Evolutionary conservation across 768 basidiomycete species (phyloP).

Genomic region (Tricholoma saponaceum): DNA sequence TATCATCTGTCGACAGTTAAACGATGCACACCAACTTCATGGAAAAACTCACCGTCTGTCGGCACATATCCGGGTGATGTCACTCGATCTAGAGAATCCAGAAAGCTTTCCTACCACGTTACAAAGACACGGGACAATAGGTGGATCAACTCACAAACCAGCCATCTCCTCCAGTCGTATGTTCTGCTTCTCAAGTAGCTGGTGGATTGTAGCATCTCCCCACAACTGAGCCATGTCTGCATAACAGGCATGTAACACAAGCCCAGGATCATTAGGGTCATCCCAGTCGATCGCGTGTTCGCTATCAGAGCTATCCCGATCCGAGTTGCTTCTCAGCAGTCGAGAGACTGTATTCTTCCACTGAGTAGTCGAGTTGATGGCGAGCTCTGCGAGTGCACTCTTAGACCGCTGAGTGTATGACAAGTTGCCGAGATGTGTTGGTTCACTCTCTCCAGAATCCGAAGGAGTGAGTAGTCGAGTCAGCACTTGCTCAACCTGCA

Average conservation of each 20-base stretch:
- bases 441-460: constrained; percentile 30
- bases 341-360: constrained; percentile 50
- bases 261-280: constrained; percentile 52
- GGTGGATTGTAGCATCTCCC: constrained; percentile 51
- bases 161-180: constrained; percentile 63
- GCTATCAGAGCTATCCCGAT: constrained; percentile 20
- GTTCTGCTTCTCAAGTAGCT: constrained; percentile 48
- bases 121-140: not conserved
- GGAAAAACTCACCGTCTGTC: constrained; percentile 48
- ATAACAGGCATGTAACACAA: constrained; percentile 51
- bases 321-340: constrained; percentile 25
- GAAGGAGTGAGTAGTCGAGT: constrained; percentile 52
- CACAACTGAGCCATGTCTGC: constrained; percentile 66
- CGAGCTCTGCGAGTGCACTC: constrained; percentile 37
- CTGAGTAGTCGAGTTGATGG: constrained; percentile 44
- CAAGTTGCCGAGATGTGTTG: constrained; percentile 19
- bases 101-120: constrained; percentile 43
- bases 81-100: constrained; percentile 62
- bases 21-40: not conserved
- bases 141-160: constrained; percentile 54
- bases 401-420: constrained; percentile 21
- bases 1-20: constrained; percentile 49
- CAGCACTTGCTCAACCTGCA: constrained; percentile 58
- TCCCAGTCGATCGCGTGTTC: constrained; percentile 36
- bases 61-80: constrained; percentile 60